Conservation (phyloP, 192 early-diverging fungal species). For the Chytriomyces confervae region DNA sequence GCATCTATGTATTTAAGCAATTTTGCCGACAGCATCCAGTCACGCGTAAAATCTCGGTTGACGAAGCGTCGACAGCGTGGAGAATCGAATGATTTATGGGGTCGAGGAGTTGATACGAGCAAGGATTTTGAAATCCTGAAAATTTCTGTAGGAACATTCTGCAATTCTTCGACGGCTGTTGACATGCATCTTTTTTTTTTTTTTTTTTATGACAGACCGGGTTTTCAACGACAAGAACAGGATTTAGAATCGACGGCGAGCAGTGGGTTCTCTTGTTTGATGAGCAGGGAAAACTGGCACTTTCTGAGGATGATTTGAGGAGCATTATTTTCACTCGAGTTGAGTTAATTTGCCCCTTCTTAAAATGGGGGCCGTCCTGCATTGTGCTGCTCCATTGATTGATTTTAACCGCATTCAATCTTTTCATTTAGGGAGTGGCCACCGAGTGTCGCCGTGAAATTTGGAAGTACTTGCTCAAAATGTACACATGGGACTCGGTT, state of each 20-base stretch:
- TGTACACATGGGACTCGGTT: constrained; percentile 85
- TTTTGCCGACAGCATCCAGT: constrained; percentile 40
- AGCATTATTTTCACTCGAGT: constrained; percentile 48
- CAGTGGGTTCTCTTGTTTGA: constrained; percentile 53
- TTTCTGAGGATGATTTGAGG: constrained; percentile 39
- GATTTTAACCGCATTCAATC: not conserved
- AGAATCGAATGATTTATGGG: not conserved
- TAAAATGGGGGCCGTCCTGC: not conserved
- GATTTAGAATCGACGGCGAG: constrained; percentile 28
- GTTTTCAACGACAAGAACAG: not conserved
- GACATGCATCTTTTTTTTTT: no score
- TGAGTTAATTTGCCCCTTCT: not conserved
- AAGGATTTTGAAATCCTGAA: constrained; percentile 49
- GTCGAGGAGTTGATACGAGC: constrained; percentile 38
- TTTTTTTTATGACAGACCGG: not conserved
- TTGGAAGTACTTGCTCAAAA: constrained; percentile 86
- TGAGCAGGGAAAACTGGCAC: constrained; percentile 39
- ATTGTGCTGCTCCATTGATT: not conserved
- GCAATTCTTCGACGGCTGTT: not conserved
- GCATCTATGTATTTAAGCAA: constrained; percentile 47
- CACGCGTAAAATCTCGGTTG: not conserved
- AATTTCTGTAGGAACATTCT: constrained; percentile 3
- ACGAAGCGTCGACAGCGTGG: not conserved
- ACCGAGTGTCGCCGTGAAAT: constrained; percentile 79
- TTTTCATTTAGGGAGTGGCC: constrained; percentile 65